Base-by-base conservation (phyloP, 768 basidiomycete species). In the Chalciporus piperatus region DNA sequence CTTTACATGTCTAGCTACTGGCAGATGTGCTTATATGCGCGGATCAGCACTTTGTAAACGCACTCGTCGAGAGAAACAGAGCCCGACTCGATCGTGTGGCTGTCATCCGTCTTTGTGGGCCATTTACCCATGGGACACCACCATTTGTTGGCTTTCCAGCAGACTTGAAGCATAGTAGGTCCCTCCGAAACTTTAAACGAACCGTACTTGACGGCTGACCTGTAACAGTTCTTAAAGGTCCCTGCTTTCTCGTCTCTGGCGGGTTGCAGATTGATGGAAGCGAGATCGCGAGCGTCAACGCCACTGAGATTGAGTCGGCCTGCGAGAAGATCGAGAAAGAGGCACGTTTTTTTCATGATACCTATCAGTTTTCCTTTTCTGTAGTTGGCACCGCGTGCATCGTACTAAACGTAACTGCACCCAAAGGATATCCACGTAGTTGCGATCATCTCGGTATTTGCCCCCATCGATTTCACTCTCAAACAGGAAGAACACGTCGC, bases 101-200 rank as follows among this genome's bases (percentile, higher is more conserved):
- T 0, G 82, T 86, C 33, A 73, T 87, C 43, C 77, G 85, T 49
- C 72, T 87, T 7, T 82, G 81, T 41, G 80, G 78, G 4, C 80
- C 81, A 0, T 84, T 80, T 63, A 80, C 80, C 3, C 70, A 65
- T n/a, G 79, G 81, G 30, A 75, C 75, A 16, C 84, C 83, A 11
- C 78, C 84, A 0, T 83, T 81, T 54, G 70, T 77, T 14, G 77
- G 76, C 17, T 83, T 80, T 56, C 82, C 74, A 1, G 60, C 45
- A 22, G 69, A 68, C 17, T 49, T 76, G 16, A 62, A 65, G 47
- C 9, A 39, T 1, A 22, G 69, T 70, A 52, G 25, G 67, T 65
- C 50, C 65, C 63, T 16, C 55, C 16, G 1, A 12, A 12, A 8
- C 14, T 33, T 33, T 1, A 23, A 13, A 8, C n/a, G 30, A 48